A percentile compares a stretch with the other conserved stretches of the same genome.
Conservation (phyloP, 2,329 filamentous ascomycete species). For the Magnaporthales sp. region DNA sequence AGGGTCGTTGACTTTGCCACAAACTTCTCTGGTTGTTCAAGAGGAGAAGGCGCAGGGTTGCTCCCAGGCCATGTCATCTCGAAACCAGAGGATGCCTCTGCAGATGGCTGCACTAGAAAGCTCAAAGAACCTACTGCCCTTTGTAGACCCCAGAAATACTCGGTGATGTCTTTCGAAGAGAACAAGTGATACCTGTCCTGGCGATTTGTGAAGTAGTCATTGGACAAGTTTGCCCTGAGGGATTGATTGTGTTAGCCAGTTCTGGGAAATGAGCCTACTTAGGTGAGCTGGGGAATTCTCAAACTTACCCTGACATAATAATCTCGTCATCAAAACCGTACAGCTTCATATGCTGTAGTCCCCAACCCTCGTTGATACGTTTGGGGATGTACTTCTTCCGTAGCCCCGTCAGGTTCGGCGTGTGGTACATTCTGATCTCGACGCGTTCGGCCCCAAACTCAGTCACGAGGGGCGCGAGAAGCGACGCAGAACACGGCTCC, state of each 20-base stretch:
- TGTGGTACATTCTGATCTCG: conserved; percentile 96
- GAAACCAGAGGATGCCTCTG: conserved; percentile 45
- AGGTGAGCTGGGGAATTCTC: background rate
- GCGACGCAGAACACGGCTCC: conserved; percentile 74
- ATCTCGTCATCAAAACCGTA: conserved; percentile 95
- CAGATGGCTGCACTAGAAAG: conserved; percentile 63
- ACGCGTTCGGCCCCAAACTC: conserved; percentile 81
- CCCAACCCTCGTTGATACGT: conserved; percentile 96
- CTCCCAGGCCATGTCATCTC: conserved; percentile 62
- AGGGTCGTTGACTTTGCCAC: conserved; percentile 58
- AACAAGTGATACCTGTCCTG: conserved; percentile 94
- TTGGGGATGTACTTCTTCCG: conserved; percentile 77
- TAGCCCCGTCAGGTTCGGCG: conserved; percentile 83
- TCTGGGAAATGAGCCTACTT: background rate
- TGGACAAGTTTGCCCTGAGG: conserved; percentile 69
- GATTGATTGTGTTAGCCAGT: conserved; percentile 11
- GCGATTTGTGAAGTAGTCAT: conserved; percentile 92
- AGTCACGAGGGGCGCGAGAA: conserved; percentile 72
- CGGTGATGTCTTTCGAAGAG: conserved; percentile 65
- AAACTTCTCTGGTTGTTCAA: conserved; percentile 62
- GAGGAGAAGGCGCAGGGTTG: conserved; percentile 68
- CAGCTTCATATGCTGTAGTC: conserved; percentile 96
- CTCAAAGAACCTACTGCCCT: conserved; percentile 69
- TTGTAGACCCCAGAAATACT: conserved; percentile 77
- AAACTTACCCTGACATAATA: conserved; percentile 72